These are phyloP conservation scores for Russula sp. DNA, from an alignment of 768 basidiomycete genomes.

Conservation along the genomic window DNA sequence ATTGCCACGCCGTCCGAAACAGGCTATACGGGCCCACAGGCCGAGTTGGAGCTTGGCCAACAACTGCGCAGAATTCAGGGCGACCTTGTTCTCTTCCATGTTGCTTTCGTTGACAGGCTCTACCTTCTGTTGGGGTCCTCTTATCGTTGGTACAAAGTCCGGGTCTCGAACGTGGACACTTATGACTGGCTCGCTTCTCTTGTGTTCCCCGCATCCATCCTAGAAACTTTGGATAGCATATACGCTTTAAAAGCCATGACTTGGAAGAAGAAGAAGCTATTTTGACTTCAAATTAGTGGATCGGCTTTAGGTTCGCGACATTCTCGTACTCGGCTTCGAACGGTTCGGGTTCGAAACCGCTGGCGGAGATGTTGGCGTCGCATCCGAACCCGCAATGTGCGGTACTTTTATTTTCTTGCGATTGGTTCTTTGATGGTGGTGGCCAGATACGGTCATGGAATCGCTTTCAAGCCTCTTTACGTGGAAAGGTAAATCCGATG, in stretches of 20 bases:
- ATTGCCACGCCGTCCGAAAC: too few species aligned
- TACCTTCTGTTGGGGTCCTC: background rate
- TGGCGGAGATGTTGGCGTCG: background rate
- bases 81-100: background rate
- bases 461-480: background rate
- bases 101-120: background rate
- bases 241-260: background rate
- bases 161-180: background rate
- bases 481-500: background rate
- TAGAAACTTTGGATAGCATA: background rate
- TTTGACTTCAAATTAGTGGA: background rate
- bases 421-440: background rate
- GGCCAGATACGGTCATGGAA: background rate
- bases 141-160: background rate
- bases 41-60: background rate
- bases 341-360: background rate
- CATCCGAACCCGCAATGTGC: background rate
- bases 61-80: slow-evolving; percentile 5
- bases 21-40: slow-evolving; percentile 1
- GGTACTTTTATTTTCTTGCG: background rate
- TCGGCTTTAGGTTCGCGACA: background rate
- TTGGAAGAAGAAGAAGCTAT: background rate
- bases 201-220: background rate
- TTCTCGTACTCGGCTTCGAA: background rate
- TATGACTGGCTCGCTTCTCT: background rate